Evolutionary conservation across 441 rosid genomes (phyloP).

Genomic region (Gossypium schwendimanii): DNA sequence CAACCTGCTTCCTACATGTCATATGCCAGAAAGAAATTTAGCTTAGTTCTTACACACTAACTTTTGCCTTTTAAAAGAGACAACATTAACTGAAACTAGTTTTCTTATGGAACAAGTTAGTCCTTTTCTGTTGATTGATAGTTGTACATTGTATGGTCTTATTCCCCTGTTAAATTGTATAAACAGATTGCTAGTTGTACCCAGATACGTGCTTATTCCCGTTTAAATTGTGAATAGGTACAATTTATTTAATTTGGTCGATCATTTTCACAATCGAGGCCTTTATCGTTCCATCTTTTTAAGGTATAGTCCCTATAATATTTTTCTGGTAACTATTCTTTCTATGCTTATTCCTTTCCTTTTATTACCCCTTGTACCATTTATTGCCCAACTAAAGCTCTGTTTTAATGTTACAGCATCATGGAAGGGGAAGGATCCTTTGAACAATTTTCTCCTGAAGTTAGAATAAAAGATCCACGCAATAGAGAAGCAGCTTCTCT

Average conservation of each 20-base stretch:
- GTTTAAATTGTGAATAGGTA: slow-evolving; percentile 47
- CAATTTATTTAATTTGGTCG: slow-evolving; percentile 68
- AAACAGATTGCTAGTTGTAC: neutral
- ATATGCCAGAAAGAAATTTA: too few species aligned
- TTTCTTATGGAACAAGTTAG: slow-evolving; percentile 1
- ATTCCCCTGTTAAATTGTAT: neutral
- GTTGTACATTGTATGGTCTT: neutral
- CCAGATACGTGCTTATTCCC: neutral
- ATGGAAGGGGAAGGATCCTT: slow-evolving; percentile 74
- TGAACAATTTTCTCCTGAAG: slow-evolving; percentile 49
- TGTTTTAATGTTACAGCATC: slow-evolving; percentile 33
- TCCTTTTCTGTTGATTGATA: neutral
- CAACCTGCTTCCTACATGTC: too few species aligned
- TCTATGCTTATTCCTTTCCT: neutral
- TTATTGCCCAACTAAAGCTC: neutral
- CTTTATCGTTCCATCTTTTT: slow-evolving; percentile 76
- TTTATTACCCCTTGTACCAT: neutral
- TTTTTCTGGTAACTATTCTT: slow-evolving; percentile 7
- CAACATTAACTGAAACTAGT: neutral
- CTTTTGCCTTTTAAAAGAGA: neutral
- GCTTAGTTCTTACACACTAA: neutral
- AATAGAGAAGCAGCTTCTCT: slow-evolving; percentile 38
- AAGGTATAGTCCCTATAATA: slow-evolving; percentile 38
- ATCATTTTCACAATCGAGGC: slow-evolving; percentile 78
- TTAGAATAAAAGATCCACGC: slow-evolving; percentile 38